A percentile compares a stretch with the other conserved stretches of the same genome.
Conservation (phyloP, 1,284 basidiomycete genomes). For the Farysia itapuensis region DNA sequence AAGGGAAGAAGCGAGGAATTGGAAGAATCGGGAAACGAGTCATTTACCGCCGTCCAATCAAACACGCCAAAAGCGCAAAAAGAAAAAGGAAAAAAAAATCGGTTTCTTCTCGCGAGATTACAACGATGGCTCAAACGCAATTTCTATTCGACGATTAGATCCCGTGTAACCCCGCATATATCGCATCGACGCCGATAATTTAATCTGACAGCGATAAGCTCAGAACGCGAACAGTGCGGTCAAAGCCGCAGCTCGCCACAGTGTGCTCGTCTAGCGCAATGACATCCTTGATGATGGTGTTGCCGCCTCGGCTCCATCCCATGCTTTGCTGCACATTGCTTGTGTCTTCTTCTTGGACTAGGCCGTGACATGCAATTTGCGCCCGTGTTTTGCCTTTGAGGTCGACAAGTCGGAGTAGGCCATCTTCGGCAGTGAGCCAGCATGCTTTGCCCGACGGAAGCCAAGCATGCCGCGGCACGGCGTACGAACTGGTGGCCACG, state of each 20-base stretch:
- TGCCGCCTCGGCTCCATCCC: constrained; percentile 47
- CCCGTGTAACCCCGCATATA: too few species aligned
- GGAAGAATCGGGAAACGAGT: too few species aligned
- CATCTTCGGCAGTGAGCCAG: constrained; percentile 54
- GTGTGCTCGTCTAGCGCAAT: constrained; percentile 25
- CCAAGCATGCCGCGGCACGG: constrained; percentile 48
- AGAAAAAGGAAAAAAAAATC: too few species aligned
- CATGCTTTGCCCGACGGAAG: constrained; percentile 27
- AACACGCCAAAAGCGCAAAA: too few species aligned
- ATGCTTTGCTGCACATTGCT: constrained; percentile 3
- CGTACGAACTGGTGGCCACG: constrained; percentile 29
- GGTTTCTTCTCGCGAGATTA: too few species aligned
- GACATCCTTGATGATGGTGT: constrained; percentile 52
- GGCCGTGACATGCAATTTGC: constrained; percentile 34
- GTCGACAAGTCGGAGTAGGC: constrained; percentile 44
- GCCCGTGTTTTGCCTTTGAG: constrained; percentile 35
- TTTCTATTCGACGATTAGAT: too few species aligned
- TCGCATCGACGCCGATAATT: too few species aligned
- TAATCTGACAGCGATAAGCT: too few species aligned
- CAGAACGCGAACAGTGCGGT: constrained; percentile 36
- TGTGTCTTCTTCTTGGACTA: background rate
- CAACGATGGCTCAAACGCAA: too few species aligned
- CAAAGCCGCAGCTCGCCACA: constrained; percentile 52
- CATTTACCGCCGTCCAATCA: too few species aligned
- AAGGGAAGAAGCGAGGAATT: background rate